Percentiles rank a stretch among this genome's conserved stretches.
These are phyloP conservation scores for Rhizopus stolonifer DNA, from an alignment of 371 early-diverging fungal species.

Conservation along the genomic window DNA sequence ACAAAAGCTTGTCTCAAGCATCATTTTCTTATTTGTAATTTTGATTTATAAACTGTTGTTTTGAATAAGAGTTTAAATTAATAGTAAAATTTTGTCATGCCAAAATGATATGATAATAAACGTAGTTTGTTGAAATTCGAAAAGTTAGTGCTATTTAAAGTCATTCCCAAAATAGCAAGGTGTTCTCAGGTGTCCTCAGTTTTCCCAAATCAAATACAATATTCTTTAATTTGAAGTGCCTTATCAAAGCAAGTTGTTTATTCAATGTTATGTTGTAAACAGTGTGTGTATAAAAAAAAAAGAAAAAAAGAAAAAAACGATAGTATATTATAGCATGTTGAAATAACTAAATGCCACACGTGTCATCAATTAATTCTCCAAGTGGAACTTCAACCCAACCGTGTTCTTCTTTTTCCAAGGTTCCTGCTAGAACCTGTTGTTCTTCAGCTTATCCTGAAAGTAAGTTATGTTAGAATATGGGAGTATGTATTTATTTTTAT, in stretches of 20 bases:
- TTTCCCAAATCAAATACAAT: too few species aligned
- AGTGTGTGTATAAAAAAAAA: not conserved
- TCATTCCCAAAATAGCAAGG: too few species aligned
- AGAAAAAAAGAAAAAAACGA: slow-evolving; percentile 2
- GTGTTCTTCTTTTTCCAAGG: slow-evolving; percentile 3
- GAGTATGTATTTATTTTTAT: slow-evolving; percentile 4
- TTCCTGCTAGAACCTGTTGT: not conserved
- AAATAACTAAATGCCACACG: not conserved
- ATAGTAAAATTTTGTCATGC: too few species aligned
- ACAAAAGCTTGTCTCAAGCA: too few species aligned
- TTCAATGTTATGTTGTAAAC: slow-evolving; percentile 6
- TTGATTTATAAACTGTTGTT: too few species aligned
- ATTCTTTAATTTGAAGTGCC: slow-evolving; percentile 4
- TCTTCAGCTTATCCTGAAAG: slow-evolving; percentile 1
- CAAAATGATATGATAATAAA: too few species aligned
- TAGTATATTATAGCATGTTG: slow-evolving; percentile 2
- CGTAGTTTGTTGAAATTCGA: too few species aligned
- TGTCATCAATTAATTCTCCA: slow-evolving; percentile 3
- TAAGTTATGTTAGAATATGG: slow-evolving; percentile 1
- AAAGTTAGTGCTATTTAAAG: too few species aligned
- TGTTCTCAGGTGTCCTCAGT: too few species aligned
- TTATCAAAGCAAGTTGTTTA: slow-evolving; percentile 6
- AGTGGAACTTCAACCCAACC: slow-evolving; percentile 7
- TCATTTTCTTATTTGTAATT: too few species aligned
- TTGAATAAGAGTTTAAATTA: too few species aligned